A percentile compares a stretch with the other conserved stretches of the same genome.
These are phyloP conservation scores for Usnea hakonensis DNA, from an alignment of 495 filamentous ascomycete genomes.

Conservation along the genomic window DNA sequence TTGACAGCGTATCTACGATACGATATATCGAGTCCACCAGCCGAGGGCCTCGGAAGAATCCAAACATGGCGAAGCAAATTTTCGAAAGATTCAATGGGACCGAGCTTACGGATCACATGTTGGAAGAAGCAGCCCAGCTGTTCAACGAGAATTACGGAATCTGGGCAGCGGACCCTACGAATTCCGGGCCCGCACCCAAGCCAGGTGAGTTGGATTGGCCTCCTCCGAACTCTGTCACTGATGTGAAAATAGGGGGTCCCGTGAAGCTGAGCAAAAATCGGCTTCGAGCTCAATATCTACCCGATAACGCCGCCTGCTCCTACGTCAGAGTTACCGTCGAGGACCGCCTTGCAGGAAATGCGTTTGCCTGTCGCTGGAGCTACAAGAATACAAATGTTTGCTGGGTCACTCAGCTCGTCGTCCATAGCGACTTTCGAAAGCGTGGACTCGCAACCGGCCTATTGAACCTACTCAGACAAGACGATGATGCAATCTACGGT, in stretches of 20 bases:
- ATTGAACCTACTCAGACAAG: conserved; percentile 22
- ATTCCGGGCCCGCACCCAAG: too few relatives aligned
- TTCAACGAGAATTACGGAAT: conserved; percentile 32
- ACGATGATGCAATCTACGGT: conserved; percentile 29
- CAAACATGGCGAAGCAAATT: background rate
- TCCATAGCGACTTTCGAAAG: conserved; percentile 29
- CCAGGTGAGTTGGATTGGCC: conserved; percentile 16
- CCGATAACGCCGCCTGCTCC: conserved; percentile 18
- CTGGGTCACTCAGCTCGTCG: conserved; percentile 37
- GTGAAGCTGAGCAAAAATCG: conserved; percentile 22
- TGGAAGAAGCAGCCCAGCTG: conserved; percentile 28
- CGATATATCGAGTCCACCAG: background rate
- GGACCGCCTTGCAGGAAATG: conserved; percentile 30
- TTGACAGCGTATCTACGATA: too few relatives aligned
- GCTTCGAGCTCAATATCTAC: conserved; percentile 25
- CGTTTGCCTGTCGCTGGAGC: conserved; percentile 32
- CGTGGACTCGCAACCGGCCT: conserved; percentile 29
- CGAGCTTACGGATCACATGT: conserved; percentile 28
- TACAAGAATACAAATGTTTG: conserved; percentile 24
- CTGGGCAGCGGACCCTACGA: conserved; percentile 26
- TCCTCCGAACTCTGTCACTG: background rate
- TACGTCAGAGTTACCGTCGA: conserved; percentile 29
- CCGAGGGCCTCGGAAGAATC: background rate
- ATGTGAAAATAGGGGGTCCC: conserved; percentile 23
- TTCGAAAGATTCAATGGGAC: conserved; percentile 23